Evolutionary conservation across 805 yeast species (phyloP).

Genomic region (Nadsonia fulvescens): DNA sequence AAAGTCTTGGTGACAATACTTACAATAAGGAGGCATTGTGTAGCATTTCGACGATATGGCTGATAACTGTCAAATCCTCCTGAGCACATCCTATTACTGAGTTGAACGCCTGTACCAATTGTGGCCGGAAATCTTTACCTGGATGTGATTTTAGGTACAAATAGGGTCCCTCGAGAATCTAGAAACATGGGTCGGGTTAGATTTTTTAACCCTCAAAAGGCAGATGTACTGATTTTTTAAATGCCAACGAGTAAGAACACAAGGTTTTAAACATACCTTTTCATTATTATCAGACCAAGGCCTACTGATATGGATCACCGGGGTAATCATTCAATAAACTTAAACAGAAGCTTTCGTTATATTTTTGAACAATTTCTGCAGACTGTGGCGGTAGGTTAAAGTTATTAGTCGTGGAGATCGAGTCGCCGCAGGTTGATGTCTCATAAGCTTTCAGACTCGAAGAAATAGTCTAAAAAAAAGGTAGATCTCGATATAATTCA

Average conservation of each 20-base stretch:
- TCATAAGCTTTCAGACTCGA: too few relatives aligned
- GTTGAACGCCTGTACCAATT: constrained; percentile 36
- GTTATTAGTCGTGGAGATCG: too few relatives aligned
- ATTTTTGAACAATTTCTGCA: too few relatives aligned
- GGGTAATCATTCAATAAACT: too few relatives aligned
- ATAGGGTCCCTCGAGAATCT: constrained; percentile 28
- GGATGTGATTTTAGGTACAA: constrained; percentile 29
- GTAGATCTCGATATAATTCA: too few relatives aligned
- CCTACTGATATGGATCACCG: too few relatives aligned
- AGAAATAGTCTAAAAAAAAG: too few relatives aligned
- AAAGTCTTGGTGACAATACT: constrained; percentile 4
- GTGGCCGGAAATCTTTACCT: constrained; percentile 39
- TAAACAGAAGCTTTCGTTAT: too few relatives aligned
- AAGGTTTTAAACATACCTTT: constrained; percentile 2
- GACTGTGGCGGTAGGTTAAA: too few relatives aligned
- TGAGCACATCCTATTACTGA: constrained; percentile 27
- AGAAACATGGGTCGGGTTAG: constrained; percentile 1
- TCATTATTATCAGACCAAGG: too few relatives aligned
- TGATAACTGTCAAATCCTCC: constrained; percentile 22
- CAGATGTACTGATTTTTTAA: background rate
- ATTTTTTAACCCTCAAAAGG: too few relatives aligned
- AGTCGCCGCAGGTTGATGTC: too few relatives aligned
- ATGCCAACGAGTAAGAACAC: constrained; percentile 1
- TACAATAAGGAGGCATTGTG: constrained; percentile 46
- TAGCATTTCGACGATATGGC: constrained; percentile 34